These are phyloP conservation scores for Dicorynia guianensis DNA, from an alignment of 306 rosid species.

Conservation along the genomic window DNA sequence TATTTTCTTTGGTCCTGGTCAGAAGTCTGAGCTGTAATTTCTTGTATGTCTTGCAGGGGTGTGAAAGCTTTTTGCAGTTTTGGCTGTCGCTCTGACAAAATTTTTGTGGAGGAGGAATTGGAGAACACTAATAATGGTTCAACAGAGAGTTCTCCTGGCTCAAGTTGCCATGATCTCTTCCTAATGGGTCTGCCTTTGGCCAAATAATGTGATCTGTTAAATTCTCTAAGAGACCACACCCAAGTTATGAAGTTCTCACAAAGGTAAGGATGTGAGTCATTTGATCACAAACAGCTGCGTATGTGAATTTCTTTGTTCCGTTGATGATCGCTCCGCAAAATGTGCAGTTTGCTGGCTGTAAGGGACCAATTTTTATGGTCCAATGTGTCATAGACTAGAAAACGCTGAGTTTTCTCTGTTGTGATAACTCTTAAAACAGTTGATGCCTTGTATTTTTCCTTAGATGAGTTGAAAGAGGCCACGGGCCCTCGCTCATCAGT, in stretches of 20 bases:
- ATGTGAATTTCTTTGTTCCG: constrained; percentile 55
- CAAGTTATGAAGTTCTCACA: constrained; percentile 31
- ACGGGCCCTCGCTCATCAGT: constrained; percentile 60
- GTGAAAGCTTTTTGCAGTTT: constrained; percentile 78
- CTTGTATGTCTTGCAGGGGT: constrained; percentile 49
- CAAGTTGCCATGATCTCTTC: constrained; percentile 75
- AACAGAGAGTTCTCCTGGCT: constrained; percentile 58
- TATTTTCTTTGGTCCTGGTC: constrained; percentile 8
- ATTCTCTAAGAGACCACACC: constrained; percentile 28
- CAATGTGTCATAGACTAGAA: constrained; percentile 44
- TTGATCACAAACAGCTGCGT: constrained; percentile 49
- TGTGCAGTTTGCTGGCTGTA: constrained; percentile 41
- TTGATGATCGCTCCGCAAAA: constrained; percentile 51
- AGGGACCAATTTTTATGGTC: constrained; percentile 45
- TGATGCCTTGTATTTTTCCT: constrained; percentile 46
- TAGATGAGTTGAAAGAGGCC: constrained; percentile 69
- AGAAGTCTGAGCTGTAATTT: constrained; percentile 32
- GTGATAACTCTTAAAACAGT: constrained; percentile 25
- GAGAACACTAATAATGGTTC: constrained; percentile 48
- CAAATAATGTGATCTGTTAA: constrained; percentile 39
- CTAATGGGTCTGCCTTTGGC: constrained; percentile 58
- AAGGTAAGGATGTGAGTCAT: constrained; percentile 39
- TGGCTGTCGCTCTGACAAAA: constrained; percentile 56
- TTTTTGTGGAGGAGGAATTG: constrained; percentile 54
- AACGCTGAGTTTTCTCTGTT: constrained; percentile 30